Base-by-base conservation (phyloP, 176 grass and related monocot genomes). In the Aegilops speltoides region DNA sequence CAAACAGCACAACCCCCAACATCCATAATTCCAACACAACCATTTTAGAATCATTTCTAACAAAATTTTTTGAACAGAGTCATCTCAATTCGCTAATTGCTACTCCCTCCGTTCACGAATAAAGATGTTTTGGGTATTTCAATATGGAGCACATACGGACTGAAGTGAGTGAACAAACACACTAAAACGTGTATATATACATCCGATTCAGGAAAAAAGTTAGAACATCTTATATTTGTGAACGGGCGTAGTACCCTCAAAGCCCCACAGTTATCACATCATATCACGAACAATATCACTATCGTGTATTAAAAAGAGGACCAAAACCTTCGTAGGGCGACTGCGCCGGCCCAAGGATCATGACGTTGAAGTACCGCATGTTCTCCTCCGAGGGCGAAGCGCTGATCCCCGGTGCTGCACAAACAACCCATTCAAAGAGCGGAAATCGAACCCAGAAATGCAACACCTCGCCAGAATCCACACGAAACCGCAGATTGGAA, bases 291-390 rank as follows among this genome's bases (percentile, higher is more conserved):
- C 31, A 78, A 52, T 24, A 43, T 7, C 26, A 43, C 59, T 28
- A 20, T n/a, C 5, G 2, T 19, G 33, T 64, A 73, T 19, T 15
- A 22, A 10, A 31, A 83, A 34, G 69, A 33, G 9, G 37, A 38
- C 8, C 32, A 33, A 38, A 8, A 90, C 93, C 93, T 89, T 95
- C 93, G 20, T 93, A 96, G 12, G 91, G 94, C n/a, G 96, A 96
- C 84, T 96, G 93, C 34, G 90, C 88, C 24, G 96, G 96, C 0
- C 96, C 96, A 71, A 98, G 94, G 72, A 98, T 90, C 96, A 98
- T 98, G 46, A 96, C 96, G 93, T 98, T 96, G 84, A 98, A 98
- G 81, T 98, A 98, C 43, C 96, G 96, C 96, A 98, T 96, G 76
- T 98, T 98, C 83, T 98, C 94, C 84, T 98, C 94, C 32, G 93